Conservation (phyloP, 225 moss, liverwort and hornwort genomes). For the Ulota crispa region DNA sequence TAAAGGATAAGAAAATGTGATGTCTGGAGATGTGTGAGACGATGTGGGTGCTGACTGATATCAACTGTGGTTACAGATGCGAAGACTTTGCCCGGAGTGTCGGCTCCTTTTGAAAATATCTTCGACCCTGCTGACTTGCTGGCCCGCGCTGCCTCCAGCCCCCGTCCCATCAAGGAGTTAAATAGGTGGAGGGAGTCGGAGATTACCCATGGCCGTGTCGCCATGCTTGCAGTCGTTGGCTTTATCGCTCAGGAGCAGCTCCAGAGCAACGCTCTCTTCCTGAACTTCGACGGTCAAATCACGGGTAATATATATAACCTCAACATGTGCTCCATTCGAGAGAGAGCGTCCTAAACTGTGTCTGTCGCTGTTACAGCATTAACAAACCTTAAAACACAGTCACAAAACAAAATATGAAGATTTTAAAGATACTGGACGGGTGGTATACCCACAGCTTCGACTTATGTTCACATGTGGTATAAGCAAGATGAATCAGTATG, state of each 20-base stretch:
- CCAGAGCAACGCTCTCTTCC: constrained; percentile 51
- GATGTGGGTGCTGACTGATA: too few relatives aligned
- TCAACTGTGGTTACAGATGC: constrained; percentile 39
- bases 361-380: background rate
- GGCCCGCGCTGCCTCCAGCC: constrained; percentile 67
- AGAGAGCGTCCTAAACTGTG: too few relatives aligned
- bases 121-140: constrained; percentile 68
- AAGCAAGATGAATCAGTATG: background rate
- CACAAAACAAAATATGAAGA: too few relatives aligned
- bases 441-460: too few relatives aligned
- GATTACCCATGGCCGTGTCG: constrained; percentile 68
- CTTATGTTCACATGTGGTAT: background rate
- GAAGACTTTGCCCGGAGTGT: constrained; percentile 49
- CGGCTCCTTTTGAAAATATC: constrained; percentile 54
- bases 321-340: background rate
- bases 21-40: too few relatives aligned
- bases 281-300: constrained; percentile 60
- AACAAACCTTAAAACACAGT: background rate
- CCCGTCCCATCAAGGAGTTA: constrained; percentile 66
- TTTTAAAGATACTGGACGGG: too few relatives aligned
- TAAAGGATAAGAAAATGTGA: background rate
- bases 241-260: constrained; percentile 72
- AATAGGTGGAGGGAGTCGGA: constrained; percentile 80
- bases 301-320: constrained; percentile 14
- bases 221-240: constrained; percentile 67